Evolutionary conservation across 2,329 filamentous ascomycete species (phyloP).

Genomic region (Trichoderma koningiopsis): DNA sequence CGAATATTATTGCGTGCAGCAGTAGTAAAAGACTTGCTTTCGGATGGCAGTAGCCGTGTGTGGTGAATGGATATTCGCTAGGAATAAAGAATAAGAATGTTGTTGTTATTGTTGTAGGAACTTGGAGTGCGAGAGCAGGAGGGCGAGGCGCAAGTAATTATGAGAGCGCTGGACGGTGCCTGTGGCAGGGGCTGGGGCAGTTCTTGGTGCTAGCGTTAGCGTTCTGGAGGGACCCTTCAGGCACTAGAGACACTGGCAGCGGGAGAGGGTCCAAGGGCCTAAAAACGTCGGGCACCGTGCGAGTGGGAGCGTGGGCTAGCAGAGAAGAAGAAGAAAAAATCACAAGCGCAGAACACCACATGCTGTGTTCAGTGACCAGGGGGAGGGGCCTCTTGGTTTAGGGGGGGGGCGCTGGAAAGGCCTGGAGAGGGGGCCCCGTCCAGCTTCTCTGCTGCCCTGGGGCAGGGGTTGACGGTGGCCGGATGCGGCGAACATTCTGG

Average conservation of each 20-base stretch:
- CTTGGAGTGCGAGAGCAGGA: conserved; percentile 15
- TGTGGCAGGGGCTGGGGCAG: not conserved
- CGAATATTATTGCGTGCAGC: not conserved
- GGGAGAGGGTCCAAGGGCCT: conserved; percentile 9
- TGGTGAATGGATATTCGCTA: not conserved
- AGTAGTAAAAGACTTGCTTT: not conserved
- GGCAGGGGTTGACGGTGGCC: conserved; percentile 10
- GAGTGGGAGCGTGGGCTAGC: not conserved
- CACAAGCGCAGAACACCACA: not conserved
- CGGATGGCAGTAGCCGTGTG: not conserved
- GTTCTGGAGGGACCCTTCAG: conserved; percentile 23
- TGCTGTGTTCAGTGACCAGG: not conserved
- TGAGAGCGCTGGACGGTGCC: conserved; percentile 17
- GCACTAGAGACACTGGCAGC: conserved; percentile 20
- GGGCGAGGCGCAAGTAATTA: conserved; percentile 14
- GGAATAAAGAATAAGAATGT: not conserved
- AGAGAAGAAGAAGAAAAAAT: not conserved
- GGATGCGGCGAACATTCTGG: conserved; percentile 11
- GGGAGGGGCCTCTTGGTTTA: not conserved
- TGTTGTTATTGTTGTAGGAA: conserved; percentile 20
- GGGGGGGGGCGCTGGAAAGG: not conserved
- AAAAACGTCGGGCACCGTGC: conserved; percentile 7
- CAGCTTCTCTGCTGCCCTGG: conserved; percentile 14
- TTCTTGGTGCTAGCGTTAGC: not conserved
- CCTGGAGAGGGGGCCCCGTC: conserved; percentile 1